Evolutionary conservation across 352 stramenopile species (phyloP).

Genomic region (Globisporangium paroecandrum): DNA sequence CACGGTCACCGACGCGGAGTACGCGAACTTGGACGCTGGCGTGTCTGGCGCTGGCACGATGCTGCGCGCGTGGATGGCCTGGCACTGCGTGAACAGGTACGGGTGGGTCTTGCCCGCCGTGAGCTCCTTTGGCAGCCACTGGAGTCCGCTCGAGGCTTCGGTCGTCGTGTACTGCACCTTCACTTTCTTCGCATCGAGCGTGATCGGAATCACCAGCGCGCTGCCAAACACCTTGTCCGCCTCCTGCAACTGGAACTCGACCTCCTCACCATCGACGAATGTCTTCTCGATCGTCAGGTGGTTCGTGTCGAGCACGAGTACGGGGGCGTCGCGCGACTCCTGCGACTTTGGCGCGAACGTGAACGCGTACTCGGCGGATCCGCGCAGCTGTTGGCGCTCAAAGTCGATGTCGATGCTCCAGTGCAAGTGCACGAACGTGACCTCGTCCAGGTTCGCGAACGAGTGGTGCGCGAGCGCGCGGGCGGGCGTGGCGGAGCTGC

Average conservation of each 20-base stretch:
- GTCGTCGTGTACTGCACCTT: constrained; percentile 22
- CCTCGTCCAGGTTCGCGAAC: constrained; percentile 83
- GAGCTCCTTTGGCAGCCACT: constrained; percentile 92
- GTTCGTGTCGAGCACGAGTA: constrained; percentile 85
- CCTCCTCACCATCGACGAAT: constrained; percentile 41
- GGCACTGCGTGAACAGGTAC: constrained; percentile 94
- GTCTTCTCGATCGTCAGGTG: constrained; percentile 67
- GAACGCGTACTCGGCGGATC: constrained; percentile 85
- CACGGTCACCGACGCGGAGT: constrained; percentile 88
- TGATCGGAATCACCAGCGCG: constrained; percentile 52
- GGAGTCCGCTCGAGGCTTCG: constrained; percentile 57
- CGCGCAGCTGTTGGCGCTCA: constrained; percentile 53
- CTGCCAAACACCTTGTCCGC: constrained; percentile 61
- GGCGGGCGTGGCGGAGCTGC: not conserved
- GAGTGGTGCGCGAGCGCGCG: constrained; percentile 54
- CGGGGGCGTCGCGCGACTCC: constrained; percentile 8
- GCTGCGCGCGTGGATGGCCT: constrained; percentile 94
- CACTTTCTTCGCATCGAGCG: constrained; percentile 43
- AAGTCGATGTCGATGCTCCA: constrained; percentile 89
- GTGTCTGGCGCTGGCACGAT: constrained; percentile 96
- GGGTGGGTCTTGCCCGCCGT: constrained; percentile 92
- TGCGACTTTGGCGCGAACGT: constrained; percentile 23
- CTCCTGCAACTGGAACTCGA: constrained; percentile 31
- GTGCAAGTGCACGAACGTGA: constrained; percentile 83
- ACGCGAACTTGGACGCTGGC: constrained; percentile 93